Base-by-base conservation (phyloP, 495 filamentous ascomycete genomes). In the Penicillium psychrofluorescens region DNA sequence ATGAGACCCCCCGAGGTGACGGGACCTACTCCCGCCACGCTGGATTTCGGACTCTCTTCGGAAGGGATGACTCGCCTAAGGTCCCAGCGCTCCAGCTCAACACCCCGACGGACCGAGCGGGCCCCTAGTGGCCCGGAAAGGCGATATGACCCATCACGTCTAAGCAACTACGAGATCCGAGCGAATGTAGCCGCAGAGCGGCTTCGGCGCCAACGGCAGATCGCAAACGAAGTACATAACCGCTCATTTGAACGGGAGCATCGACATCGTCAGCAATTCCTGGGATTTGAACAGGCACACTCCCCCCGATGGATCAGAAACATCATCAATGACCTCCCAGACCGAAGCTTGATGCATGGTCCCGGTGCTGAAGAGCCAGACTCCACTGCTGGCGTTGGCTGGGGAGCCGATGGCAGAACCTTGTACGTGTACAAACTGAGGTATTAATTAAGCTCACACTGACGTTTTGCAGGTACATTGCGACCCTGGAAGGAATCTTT, bases 401-500 rank as follows among this genome's bases (percentile, higher is more conserved):
- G 84, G 83, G 84, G 81, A 43, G 71, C 73, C 11, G 78, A 88
- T 55, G 85, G 85, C 6, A 72, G 76, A 54, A 74, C 68, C 35
- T 53, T 90, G 86, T 89, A 69, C 73, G 85, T 76, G 29, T n/a
- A 36, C 4, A 40, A 46, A 1, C 11, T 7, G 29, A 12, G 1
- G 8, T 6, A 12, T 2, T 15, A 31, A 8, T 11, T 6, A 35
- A 41, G 28, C 27, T 16, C 32, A 44, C 41, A 64, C 27, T 41
- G 40, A 42, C 29, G n/a, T 41, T 32, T 13, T 28, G 11, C 44
- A 88, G 86, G 46, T 88, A 81, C 50, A 71, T 86, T 52, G 86
- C 76, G n/a, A 84, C 84, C 4, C 72, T 85, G 41, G 74, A 84
- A 39, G 86, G 86, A 13, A 84, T 90, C 12, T 83, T 85, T 46